phyloP scores from a whole-genome alignment of 1,284 basidiomycete genomes.

The Cystodermella granulosa region DNA sequence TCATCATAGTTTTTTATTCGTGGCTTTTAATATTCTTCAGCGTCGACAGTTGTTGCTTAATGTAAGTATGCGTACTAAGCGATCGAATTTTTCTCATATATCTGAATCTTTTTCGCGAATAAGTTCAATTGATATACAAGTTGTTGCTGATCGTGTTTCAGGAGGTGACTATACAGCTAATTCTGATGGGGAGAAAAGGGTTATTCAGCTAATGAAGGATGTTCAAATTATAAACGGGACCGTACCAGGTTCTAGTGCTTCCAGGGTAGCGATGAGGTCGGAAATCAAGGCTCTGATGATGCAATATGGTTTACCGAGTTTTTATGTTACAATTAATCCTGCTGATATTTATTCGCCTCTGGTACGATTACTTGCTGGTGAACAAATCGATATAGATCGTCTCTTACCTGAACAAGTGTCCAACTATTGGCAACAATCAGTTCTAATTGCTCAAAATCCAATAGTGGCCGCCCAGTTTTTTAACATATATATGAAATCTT shows the following conservation, averaged over 20 bases:
- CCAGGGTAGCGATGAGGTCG: constrained; percentile 29
- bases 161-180: too few relatives aligned
- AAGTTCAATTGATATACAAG: too few relatives aligned
- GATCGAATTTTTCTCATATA: too few relatives aligned
- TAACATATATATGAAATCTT: constrained; percentile 36
- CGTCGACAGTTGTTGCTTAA: too few relatives aligned
- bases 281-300: constrained; percentile 35
- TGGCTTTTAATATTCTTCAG: too few relatives aligned
- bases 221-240: too few relatives aligned
- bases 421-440: constrained; percentile 25
- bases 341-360: constrained; percentile 39
- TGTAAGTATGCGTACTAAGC: too few relatives aligned
- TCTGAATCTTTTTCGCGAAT: too few relatives aligned
- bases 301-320: constrained; percentile 18
- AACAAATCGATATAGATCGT: constrained; percentile 30
- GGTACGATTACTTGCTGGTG: constrained; percentile 32
- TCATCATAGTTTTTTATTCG: too few relatives aligned
- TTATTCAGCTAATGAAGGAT: too few relatives aligned
- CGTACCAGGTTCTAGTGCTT: constrained; percentile 31
- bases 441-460: constrained; percentile 35
- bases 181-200: too few relatives aligned
- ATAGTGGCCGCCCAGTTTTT: constrained; percentile 36
- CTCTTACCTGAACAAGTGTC: constrained; percentile 23
- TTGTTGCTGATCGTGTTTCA: too few relatives aligned
- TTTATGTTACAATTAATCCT: constrained; percentile 43